Conservation (phyloP, 352 stramenopile species). For the Phytophthora podocarpi region DNA sequence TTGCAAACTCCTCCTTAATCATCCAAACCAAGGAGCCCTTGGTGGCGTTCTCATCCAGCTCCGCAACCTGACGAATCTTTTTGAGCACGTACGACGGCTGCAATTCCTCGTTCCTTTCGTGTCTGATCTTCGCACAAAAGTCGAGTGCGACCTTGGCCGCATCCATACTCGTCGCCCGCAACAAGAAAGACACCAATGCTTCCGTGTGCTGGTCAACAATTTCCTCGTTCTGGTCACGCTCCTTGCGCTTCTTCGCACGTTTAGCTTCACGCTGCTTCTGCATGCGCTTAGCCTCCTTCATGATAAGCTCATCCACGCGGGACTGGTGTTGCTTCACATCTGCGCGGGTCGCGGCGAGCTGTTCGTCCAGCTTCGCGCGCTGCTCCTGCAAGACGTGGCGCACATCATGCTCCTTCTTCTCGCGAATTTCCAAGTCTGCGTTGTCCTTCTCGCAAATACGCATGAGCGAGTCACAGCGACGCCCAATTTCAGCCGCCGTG, state of each 20-base stretch:
- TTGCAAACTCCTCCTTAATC: conserved; percentile 54
- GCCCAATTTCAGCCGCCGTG: conserved; percentile 95
- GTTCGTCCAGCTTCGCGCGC: conserved; percentile 69
- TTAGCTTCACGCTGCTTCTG: conserved; percentile 82
- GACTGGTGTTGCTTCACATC: conserved; percentile 80
- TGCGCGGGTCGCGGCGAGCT: conserved; percentile 63
- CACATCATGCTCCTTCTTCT: conserved; percentile 79
- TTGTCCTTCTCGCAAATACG: conserved; percentile 95
- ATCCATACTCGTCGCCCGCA: conserved; percentile 58
- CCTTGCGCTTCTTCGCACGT: conserved; percentile 80
- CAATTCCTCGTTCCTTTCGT: conserved; percentile 44
- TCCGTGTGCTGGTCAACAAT: conserved; percentile 60
- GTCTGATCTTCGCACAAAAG: conserved; percentile 62
- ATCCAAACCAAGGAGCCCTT: conserved; percentile 58
- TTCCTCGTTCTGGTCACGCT: conserved; percentile 71
- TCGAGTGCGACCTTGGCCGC: conserved; percentile 71
- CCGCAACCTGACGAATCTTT: conserved; percentile 69
- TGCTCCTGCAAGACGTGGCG: conserved; percentile 65
- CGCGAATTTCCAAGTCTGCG: conserved; percentile 75
- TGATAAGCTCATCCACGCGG: conserved; percentile 86
- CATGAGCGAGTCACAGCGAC: conserved; percentile 95
- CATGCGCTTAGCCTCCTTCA: conserved; percentile 90
- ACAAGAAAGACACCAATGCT: conserved; percentile 67
- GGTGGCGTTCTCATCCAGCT: conserved; percentile 49
- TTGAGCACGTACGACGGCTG: conserved; percentile 74